Percentiles rank a stretch among this genome's conserved stretches.
phyloP scores from a whole-genome alignment of 192 early-diverging fungal genomes.

The Gigaspora rosea region DNA sequence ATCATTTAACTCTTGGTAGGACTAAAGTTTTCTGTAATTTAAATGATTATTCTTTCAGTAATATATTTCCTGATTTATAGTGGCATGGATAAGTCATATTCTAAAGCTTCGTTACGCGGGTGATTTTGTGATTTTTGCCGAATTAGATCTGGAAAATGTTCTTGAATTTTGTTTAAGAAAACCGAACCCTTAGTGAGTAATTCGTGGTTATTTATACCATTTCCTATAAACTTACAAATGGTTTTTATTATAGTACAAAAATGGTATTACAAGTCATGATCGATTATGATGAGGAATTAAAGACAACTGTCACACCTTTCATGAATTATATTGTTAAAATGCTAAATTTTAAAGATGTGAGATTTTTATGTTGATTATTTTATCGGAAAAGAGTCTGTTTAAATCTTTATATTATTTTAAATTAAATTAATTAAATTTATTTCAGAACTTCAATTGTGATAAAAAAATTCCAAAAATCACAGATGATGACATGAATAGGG shows the following conservation, averaged over 20 bases:
- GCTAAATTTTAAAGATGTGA: background rate
- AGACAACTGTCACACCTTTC: conserved; percentile 34
- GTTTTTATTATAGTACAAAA: conserved; percentile 35
- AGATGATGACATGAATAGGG: conserved; percentile 23
- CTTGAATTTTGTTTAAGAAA: conserved; percentile 63
- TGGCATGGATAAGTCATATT: conserved; percentile 59
- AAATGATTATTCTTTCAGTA: background rate
- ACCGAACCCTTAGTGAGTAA: conserved; percentile 55
- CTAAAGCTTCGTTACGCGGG: conserved; percentile 38
- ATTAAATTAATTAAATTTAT: background rate
- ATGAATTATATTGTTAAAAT: conserved; percentile 41
- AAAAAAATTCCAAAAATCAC: background rate
- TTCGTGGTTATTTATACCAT: background rate
- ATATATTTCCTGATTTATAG: conserved; percentile 15
- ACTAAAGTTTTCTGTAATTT: too few species aligned
- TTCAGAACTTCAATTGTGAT: background rate
- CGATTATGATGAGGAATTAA: conserved; percentile 30
- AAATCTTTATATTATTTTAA: too few species aligned
- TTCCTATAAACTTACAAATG: background rate
- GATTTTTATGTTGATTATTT: background rate
- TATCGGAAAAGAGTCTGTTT: too few species aligned
- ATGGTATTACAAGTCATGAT: conserved; percentile 33
- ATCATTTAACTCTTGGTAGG: conserved; percentile 1
- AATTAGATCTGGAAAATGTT: conserved; percentile 50
- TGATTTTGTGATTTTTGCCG: conserved; percentile 15